phyloP scores from a whole-genome alignment of 1,139 yeast species.

The Yamadazyma friedrichii region DNA sequence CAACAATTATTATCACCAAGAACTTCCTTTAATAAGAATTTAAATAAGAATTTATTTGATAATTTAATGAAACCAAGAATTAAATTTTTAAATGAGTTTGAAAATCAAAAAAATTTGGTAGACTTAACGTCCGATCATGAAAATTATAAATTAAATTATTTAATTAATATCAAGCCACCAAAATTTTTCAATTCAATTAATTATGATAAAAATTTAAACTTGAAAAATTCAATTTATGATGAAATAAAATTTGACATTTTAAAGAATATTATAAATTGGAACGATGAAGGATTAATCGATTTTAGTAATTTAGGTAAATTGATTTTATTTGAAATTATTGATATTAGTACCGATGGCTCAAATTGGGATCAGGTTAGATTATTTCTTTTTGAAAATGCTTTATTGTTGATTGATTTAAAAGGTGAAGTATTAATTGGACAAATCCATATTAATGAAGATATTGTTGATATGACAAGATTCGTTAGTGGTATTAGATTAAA shows the following conservation, averaged over 20 bases:
- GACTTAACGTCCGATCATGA: constrained; percentile 6
- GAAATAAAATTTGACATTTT: constrained; percentile 15
- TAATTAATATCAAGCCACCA: constrained; percentile 29
- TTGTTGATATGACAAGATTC: constrained; percentile 25
- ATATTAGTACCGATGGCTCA: constrained; percentile 35
- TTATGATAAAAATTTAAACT: constrained; percentile 16
- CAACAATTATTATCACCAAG: constrained; percentile 18
- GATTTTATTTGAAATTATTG: constrained; percentile 43
- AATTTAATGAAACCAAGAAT: constrained; percentile 22
- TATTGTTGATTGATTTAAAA: constrained; percentile 34
- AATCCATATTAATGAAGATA: constrained; percentile 27
- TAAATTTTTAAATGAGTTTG: constrained; percentile 16
- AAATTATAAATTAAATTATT: constrained; percentile 20
- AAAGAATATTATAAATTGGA: constrained; percentile 14
- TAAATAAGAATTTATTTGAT: constrained; percentile 17
- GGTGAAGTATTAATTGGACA: constrained; percentile 35
- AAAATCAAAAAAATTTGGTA: constrained; percentile 11
- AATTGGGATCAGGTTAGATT: constrained; percentile 37
- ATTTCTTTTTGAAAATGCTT: constrained; percentile 37
- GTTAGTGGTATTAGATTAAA: constrained; percentile 32
- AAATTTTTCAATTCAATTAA: constrained; percentile 16
- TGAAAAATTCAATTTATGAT: constrained; percentile 16
- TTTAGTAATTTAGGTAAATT: constrained; percentile 16
- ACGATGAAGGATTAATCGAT: constrained; percentile 15
- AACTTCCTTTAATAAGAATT: constrained; percentile 16